These are phyloP conservation scores for Yamadazyma laniorum DNA, from an alignment of 805 yeast genomes.

Conservation along the genomic window DNA sequence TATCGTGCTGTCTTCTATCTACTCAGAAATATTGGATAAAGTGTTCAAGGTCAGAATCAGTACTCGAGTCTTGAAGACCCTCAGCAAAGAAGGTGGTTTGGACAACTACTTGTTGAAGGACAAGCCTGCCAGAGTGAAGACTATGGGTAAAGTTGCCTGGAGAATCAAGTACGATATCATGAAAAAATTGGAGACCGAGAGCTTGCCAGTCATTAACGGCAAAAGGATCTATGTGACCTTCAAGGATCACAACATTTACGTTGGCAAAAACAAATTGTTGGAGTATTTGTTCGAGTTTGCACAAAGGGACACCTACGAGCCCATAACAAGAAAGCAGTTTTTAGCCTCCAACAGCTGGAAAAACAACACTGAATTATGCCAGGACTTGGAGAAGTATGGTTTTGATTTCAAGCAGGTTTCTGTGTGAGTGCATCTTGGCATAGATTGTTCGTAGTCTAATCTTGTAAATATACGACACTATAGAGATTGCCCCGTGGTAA, in stretches of 20 bases:
- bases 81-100: slow-evolving; percentile 91
- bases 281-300: slow-evolving; percentile 53
- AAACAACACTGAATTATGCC: slow-evolving; percentile 48
- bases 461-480: slow-evolving; percentile 1
- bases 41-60: slow-evolving; percentile 61
- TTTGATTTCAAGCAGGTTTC: slow-evolving; percentile 35
- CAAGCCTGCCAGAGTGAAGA: slow-evolving; percentile 85
- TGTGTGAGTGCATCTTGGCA: neutral
- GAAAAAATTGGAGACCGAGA: slow-evolving; percentile 37
- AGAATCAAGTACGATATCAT: slow-evolving; percentile 74
- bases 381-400: slow-evolving; percentile 44
- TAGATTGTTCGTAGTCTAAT: neutral
- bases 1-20: slow-evolving; percentile 67
- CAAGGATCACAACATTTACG: slow-evolving; percentile 48
- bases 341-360: slow-evolving; percentile 42
- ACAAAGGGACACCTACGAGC: slow-evolving; percentile 41
- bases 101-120: slow-evolving; percentile 87
- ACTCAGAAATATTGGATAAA: slow-evolving; percentile 77
- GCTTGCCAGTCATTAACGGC: slow-evolving; percentile 39
- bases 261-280: slow-evolving; percentile 65
- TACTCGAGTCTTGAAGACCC: slow-evolving; percentile 79
- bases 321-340: slow-evolving; percentile 48
- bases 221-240: slow-evolving; percentile 42
- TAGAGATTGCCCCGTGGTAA: too few relatives aligned
- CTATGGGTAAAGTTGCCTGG: slow-evolving; percentile 93